Evolutionary conservation across 208 protist genomes (phyloP).

Genomic region (Naegleria fowleri): DNA sequence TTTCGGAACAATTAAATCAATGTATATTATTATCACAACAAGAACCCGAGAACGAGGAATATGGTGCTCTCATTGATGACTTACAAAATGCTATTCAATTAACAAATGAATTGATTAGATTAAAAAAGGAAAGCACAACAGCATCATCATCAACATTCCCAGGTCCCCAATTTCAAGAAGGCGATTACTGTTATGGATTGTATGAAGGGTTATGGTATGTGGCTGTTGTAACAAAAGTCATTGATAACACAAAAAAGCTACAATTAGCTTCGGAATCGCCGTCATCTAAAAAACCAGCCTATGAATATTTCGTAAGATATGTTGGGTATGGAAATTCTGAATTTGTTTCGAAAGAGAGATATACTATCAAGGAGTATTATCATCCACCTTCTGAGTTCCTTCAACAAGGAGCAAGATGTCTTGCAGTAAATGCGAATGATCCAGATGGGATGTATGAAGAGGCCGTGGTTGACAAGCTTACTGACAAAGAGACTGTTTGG

Average conservation of each 20-base stretch:
- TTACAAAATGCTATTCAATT: neutral
- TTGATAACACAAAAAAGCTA: neutral
- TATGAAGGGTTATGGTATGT: slow-evolving; percentile 30
- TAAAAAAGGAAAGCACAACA: neutral
- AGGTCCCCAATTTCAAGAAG: neutral
- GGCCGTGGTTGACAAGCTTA: neutral
- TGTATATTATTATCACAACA: neutral
- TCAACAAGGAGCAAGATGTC: neutral
- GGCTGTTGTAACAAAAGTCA: neutral
- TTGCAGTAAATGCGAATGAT: neutral
- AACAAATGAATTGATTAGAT: neutral
- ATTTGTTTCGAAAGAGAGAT: neutral
- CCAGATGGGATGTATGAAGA: neutral
- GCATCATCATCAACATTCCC: neutral
- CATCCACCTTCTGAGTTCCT: neutral
- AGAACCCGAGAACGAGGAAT: neutral
- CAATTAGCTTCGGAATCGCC: too few species aligned
- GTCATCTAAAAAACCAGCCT: neutral
- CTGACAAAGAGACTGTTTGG: slow-evolving; percentile 9
- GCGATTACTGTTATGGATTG: slow-evolving; percentile 12
- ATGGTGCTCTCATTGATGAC: neutral
- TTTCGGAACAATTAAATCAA: neutral
- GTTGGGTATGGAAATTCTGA: slow-evolving; percentile 17
- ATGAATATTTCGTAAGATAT: slow-evolving; percentile 10
- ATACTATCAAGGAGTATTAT: neutral